phyloP scores from a whole-genome alignment of 2,329 filamentous ascomycete species.

The Endoconidiophora polonica region DNA sequence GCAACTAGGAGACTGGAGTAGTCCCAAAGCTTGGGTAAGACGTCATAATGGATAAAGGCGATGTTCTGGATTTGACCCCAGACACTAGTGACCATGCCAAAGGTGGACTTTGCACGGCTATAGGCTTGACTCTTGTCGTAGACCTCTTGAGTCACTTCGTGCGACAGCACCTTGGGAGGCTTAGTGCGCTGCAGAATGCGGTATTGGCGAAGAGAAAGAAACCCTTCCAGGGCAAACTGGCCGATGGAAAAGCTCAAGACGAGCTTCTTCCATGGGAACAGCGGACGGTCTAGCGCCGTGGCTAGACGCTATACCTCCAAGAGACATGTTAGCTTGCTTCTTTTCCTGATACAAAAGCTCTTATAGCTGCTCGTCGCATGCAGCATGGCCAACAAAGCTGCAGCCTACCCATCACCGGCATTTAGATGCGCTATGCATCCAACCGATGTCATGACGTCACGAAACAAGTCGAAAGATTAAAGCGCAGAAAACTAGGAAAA shows the following conservation, averaged over 20 bases:
- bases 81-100: constrained; percentile 62
- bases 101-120: constrained; percentile 88
- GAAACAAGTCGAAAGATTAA: background rate
- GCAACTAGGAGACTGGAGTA: constrained; percentile 60
- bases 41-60: constrained; percentile 75
- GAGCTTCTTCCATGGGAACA: constrained; percentile 95
- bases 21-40: constrained; percentile 81
- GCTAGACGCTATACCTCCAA: constrained; percentile 50
- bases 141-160: constrained; percentile 75
- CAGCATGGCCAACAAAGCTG: background rate
- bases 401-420: no score
- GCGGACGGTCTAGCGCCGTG: constrained; percentile 71
- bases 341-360: background rate
- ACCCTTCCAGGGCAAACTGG: constrained; percentile 79
- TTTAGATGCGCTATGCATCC: no score
- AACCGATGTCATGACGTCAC: constrained; percentile 3
- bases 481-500: background rate
- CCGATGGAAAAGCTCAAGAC: constrained; percentile 88
- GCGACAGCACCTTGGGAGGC: constrained; percentile 70
- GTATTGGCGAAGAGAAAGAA: constrained; percentile 82
- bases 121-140: constrained; percentile 86
- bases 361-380: background rate
- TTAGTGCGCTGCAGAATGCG: constrained; percentile 63
- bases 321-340: constrained; percentile 7
- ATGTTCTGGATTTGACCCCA: constrained; percentile 80